Evolutionary conservation across 768 basidiomycete species (phyloP).

Genomic region (Tylopilus felleus): DNA sequence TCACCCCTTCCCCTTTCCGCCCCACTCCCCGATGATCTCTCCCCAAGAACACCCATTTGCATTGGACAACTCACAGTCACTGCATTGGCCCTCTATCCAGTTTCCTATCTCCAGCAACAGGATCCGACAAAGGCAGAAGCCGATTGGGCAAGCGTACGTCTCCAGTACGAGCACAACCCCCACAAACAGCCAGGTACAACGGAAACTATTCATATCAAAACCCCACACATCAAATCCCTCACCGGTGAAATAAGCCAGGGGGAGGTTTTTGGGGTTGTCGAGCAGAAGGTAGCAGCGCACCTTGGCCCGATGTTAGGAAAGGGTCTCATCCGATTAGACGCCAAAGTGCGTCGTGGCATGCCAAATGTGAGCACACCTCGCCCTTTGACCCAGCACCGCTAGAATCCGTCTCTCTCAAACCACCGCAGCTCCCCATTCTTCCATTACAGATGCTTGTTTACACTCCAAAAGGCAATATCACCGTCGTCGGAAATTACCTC

Average conservation of each 20-base stretch:
- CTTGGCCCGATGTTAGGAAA: slow-evolving; percentile 84
- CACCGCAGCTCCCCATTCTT: slow-evolving; percentile 69
- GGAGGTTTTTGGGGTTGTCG: slow-evolving; percentile 79
- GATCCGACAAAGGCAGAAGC: slow-evolving; percentile 40
- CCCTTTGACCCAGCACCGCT: slow-evolving; percentile 13
- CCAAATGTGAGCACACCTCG: slow-evolving; percentile 50
- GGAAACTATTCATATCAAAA: slow-evolving; percentile 78
- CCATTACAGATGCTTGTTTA: slow-evolving; percentile 85
- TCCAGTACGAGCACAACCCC: slow-evolving; percentile 67
- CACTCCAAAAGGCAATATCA: slow-evolving; percentile 91
- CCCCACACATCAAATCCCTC: slow-evolving; percentile 49
- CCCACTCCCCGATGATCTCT: slow-evolving; percentile 52
- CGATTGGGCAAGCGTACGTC: slow-evolving; percentile 68
- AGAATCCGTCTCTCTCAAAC: slow-evolving; percentile 18
- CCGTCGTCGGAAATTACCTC: slow-evolving; percentile 75
- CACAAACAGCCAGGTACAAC: slow-evolving; percentile 45
- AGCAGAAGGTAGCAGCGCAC: slow-evolving; percentile 77
- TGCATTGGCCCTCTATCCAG: slow-evolving; percentile 82
- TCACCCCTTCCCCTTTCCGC: slow-evolving; percentile 30
- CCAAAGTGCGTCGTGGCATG: slow-evolving; percentile 64
- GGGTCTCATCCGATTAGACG: slow-evolving; percentile 77
- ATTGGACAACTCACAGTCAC: slow-evolving; percentile 83
- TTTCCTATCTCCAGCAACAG: slow-evolving; percentile 56
- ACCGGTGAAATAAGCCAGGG: slow-evolving; percentile 55
- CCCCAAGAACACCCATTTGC: slow-evolving; percentile 82